Percentiles rank a stretch among this genome's conserved stretches.
These are phyloP conservation scores for Aspergillus oerlinghausenensis DNA, from an alignment of 2,329 filamentous ascomycete genomes.

Conservation along the genomic window DNA sequence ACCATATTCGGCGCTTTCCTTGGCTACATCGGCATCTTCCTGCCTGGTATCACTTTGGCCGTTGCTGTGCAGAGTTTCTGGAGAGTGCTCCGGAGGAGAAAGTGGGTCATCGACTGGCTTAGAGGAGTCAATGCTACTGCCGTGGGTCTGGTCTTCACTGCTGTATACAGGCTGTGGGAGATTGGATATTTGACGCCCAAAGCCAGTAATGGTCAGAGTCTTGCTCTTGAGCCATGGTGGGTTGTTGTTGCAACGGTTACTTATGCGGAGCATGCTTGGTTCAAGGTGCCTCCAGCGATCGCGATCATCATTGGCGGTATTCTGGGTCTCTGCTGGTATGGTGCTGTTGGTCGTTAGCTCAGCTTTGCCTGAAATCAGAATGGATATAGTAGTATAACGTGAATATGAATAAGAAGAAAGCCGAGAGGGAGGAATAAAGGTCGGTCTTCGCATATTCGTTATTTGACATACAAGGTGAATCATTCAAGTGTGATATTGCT, in stretches of 20 bases:
- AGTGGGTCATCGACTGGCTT: conserved; percentile 48
- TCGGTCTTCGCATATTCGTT: not conserved
- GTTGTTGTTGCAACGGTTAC: conserved; percentile 53
- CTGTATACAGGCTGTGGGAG: conserved; percentile 60
- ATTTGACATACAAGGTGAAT: not conserved
- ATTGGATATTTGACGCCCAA: conserved; percentile 55
- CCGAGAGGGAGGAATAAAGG: not conserved
- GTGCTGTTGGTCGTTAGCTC: conserved; percentile 29
- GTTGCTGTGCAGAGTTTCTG: conserved; percentile 48
- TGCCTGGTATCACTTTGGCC: conserved; percentile 33
- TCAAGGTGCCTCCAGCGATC: conserved; percentile 40
- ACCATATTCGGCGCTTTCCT: conserved; percentile 48
- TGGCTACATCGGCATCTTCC: conserved; percentile 44
- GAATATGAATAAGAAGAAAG: not conserved
- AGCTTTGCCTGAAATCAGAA: not conserved
- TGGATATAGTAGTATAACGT: not conserved
- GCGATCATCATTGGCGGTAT: conserved; percentile 45
- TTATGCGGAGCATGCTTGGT: conserved; percentile 48
- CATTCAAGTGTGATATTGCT: not conserved
- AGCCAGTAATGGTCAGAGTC: conserved; percentile 46
- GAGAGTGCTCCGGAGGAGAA: conserved; percentile 45
- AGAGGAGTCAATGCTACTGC: conserved; percentile 58
- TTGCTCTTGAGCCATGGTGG: conserved; percentile 60
- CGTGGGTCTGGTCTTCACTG: conserved; percentile 60
- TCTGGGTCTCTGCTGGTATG: conserved; percentile 48